Evolutionary conservation across 495 filamentous ascomycete genomes (phyloP), one percentile per base, ranked within the genome.

Genomic region (Podospora sp.): DNA sequence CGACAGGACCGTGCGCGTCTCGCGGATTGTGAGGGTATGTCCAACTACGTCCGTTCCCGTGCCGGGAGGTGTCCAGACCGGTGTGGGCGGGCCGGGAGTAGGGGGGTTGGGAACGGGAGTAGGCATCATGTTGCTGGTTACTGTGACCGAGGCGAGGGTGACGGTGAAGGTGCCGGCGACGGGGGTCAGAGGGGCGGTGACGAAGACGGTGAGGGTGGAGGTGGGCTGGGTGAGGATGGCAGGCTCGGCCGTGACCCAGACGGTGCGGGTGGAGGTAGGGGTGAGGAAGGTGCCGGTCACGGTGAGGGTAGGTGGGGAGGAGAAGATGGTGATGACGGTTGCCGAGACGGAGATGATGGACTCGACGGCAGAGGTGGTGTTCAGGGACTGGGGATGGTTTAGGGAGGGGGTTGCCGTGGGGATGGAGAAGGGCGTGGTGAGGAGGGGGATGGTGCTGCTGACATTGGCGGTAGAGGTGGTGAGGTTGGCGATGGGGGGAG

Each of bases 201-300:
- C 49, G n/a, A 51, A 52, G 46, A 63, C 49, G 7, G 57, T 59
- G 18, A 33, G 33, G 25, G 57, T 59, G 57, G 57, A 21, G 57
- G 57, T 59, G n/a, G 57, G 57, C 26, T 57, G 24, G 53, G 16
- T 25, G 7, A 25, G 51, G 51, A 22, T 55, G 51, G 51, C 51
- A 20, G 27, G 57, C 25, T 11, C 12, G 57, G 57, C 57, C 26
- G 57, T 59, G 26, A 59, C 33, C 7, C 26, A 33, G 26, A 59
- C 57, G 18, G 61, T 63, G 25, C 24, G 24, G 25, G 61, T 63
- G 25, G 61, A 29, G 46, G 61, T 53, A 2, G 61, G 61, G 16
- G 49, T 26, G 49, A 46, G 40, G 21, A 33, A 29, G 7, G 61
- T 21, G 49, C 18, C 16, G 26, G 61, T 63, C 11, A 29, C 25